Conservation (phyloP, 106 monocot genomes). For the Dactylorhiza incarnata region DNA sequence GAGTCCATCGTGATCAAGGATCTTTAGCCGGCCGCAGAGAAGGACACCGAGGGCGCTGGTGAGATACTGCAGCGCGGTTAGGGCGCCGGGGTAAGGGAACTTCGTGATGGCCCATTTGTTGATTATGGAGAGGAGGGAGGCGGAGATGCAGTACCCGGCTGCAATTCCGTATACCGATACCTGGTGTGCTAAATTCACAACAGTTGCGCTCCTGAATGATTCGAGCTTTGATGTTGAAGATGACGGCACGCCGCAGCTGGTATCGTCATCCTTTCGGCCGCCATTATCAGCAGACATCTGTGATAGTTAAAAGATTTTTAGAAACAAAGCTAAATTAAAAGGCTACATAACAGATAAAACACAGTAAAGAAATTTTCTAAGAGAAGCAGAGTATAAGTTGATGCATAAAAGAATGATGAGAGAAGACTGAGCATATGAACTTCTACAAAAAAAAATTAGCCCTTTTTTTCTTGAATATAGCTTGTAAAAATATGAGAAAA, state of each 20-base stretch:
- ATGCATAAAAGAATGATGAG: too few relatives aligned
- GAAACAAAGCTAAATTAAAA: too few relatives aligned
- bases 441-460: too few relatives aligned
- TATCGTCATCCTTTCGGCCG: neutral
- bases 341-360: too few relatives aligned
- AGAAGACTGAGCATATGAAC: too few relatives aligned
- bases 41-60: constrained; percentile 43
- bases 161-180: constrained; percentile 76
- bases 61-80: constrained; percentile 45
- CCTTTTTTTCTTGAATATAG: too few relatives aligned
- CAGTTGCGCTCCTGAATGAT: constrained; percentile 11
- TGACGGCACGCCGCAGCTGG: neutral
- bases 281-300: neutral
- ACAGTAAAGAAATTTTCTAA: too few relatives aligned
- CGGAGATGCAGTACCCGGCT: constrained; percentile 66
- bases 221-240: neutral
- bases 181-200: constrained; percentile 28
- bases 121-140: constrained; percentile 47
- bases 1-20: constrained; percentile 31
- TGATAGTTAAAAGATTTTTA: too few relatives aligned
- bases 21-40: constrained; percentile 23
- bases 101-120: constrained; percentile 65
- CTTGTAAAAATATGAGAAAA: too few relatives aligned
- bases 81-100: constrained; percentile 52
- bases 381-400: too few relatives aligned